phyloP scores from a whole-genome alignment of 441 rosid genomes.

The Brassica balearica region DNA sequence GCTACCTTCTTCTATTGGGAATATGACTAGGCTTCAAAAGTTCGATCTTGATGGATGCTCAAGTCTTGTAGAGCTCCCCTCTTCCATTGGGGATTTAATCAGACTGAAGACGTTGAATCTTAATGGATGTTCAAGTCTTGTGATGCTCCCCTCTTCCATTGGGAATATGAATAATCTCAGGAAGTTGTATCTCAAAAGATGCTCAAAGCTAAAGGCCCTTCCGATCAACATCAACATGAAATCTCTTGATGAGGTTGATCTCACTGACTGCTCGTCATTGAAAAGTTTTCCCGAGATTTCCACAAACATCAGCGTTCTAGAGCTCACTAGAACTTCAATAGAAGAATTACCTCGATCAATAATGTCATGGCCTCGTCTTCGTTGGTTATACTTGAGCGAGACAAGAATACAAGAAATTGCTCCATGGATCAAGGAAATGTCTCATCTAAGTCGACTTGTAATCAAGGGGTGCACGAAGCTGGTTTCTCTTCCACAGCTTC shows the following conservation, averaged over 20 bases:
- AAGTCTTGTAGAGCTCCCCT: background rate
- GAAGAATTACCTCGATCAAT: slow-evolving; percentile 12
- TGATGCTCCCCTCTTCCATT: background rate
- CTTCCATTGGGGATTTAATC: background rate
- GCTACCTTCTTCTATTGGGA: background rate
- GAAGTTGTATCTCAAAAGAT: background rate
- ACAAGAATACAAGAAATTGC: no score
- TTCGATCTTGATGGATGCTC: no score
- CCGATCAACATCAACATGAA: background rate
- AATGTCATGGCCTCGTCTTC: background rate
- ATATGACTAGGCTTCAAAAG: no score
- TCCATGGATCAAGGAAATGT: background rate
- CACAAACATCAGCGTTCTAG: background rate
- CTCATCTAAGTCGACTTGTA: background rate
- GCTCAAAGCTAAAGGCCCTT: background rate
- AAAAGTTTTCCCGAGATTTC: slow-evolving; percentile 11
- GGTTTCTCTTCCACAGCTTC: no score
- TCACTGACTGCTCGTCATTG: background rate
- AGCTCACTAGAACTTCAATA: background rate
- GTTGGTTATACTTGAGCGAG: background rate
- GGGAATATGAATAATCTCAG: background rate
- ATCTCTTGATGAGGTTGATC: background rate
- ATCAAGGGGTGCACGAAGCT: background rate
- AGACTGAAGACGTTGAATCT: background rate
- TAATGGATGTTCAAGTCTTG: background rate